phyloP scores from a whole-genome alignment of 768 basidiomycete species.

The Suillus paluster region DNA sequence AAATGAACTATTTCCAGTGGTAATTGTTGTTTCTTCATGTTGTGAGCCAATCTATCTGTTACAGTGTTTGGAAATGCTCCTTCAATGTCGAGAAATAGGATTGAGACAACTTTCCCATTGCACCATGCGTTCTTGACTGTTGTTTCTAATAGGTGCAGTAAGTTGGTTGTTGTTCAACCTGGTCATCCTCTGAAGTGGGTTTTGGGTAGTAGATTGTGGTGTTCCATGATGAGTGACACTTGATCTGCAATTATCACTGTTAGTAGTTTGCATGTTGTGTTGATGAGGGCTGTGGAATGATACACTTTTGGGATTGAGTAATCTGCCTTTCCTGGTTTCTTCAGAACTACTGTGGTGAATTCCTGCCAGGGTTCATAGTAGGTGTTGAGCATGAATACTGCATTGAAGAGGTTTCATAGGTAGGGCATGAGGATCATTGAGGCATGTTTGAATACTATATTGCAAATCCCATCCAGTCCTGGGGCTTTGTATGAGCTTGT shows the following conservation, averaged over 20 bases:
- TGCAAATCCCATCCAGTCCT: constrained; percentile 33
- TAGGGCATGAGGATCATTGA: too few relatives aligned
- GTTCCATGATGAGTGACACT: constrained; percentile 34
- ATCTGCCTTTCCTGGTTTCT: constrained; percentile 41
- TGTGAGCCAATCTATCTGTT: constrained; percentile 28
- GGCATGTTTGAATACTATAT: constrained; percentile 21
- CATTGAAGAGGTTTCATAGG: too few relatives aligned
- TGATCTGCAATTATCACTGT: constrained; percentile 29
- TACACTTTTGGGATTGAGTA: constrained; percentile 42
- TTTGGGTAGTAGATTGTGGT: constrained; percentile 36
- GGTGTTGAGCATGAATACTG: too few relatives aligned
- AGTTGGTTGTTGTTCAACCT: too few relatives aligned
- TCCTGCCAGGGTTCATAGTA: too few relatives aligned
- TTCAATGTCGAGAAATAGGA: constrained; percentile 35
- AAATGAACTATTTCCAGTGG: constrained; percentile 10
- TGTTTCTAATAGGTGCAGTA: too few relatives aligned
- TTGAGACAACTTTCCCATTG: too few relatives aligned
- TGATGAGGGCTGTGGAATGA: constrained; percentile 42
- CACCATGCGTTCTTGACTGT: too few relatives aligned
- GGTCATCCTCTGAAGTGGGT: neutral
- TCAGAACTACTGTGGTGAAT: neutral
- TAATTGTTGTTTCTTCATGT: constrained; percentile 36
- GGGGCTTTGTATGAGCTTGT: constrained; percentile 23
- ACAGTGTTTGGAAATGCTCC: constrained; percentile 40
- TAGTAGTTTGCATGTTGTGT: constrained; percentile 37